phyloP scores from a whole-genome alignment of 768 basidiomycete genomes.

The Xerocomus brunneocitrinus region DNA sequence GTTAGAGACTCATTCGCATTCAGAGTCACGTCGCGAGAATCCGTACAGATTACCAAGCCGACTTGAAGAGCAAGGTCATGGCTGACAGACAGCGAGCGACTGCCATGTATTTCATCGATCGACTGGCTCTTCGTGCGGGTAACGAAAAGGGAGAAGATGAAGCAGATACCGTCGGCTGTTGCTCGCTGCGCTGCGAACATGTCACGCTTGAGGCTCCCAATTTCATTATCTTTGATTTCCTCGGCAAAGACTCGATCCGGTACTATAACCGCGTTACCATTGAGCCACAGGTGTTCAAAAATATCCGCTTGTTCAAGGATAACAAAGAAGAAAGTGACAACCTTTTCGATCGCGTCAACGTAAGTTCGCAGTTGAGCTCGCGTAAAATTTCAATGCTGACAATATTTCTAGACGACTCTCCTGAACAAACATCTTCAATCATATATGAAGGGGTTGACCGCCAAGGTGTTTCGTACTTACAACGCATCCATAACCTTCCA shows the following conservation, averaged over 20 bases:
- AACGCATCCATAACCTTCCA: constrained; percentile 98
- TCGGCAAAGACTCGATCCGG: constrained; percentile 98
- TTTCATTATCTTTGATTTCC: constrained; percentile 91
- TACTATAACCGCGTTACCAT: constrained; percentile 92
- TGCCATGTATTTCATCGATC: constrained; percentile 98
- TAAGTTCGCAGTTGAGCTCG: constrained; percentile 28
- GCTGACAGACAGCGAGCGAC: constrained; percentile 96
- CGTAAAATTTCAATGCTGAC: constrained; percentile 21
- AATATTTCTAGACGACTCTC: constrained; percentile 55
- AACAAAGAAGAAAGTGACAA: constrained; percentile 85
- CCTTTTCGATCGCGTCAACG: constrained; percentile 92
- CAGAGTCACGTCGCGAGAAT: constrained; percentile 91
- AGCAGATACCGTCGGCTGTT: constrained; percentile 98
- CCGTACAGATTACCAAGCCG: constrained; percentile 79
- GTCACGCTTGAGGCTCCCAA: constrained; percentile 87
- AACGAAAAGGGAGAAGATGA: constrained; percentile 99
- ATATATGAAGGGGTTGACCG: constrained; percentile 97
- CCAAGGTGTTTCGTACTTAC: constrained; percentile 99
- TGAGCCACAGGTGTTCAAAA: constrained; percentile 93
- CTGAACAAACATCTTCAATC: constrained; percentile 90
- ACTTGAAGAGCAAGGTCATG: constrained; percentile 89
- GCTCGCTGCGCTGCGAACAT: constrained; percentile 95
- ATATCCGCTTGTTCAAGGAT: constrained; percentile 94
- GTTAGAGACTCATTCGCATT: constrained; percentile 3
- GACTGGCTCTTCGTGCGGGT: constrained; percentile 93